Evolutionary conservation across 2,329 filamentous ascomycete species (phyloP), one percentile per base, ranked within the genome.

Genomic region (Botrytis elliptica): DNA sequence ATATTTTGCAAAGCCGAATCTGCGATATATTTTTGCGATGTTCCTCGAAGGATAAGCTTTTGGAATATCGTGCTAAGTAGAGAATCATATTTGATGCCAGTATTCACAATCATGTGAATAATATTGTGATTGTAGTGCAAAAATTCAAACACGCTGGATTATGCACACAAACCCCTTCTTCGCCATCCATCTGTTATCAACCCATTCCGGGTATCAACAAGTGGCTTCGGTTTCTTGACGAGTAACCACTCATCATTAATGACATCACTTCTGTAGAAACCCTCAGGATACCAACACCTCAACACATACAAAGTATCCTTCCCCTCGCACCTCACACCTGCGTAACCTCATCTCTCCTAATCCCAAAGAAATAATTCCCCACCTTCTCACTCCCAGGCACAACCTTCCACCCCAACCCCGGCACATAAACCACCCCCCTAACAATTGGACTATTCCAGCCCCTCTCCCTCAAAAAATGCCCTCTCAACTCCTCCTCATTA

Each of bases 291-390:
- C 25, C 63, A 66, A 42, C 18, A 22, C 60, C 22, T 18, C 12
- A 38, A 42, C 60, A 9, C 4, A 16, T 42, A 9, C 12, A 29
- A 57, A 57, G 14, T 9, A 18, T 57, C 52, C 9, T n/a, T 33
- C 6, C 52, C 52, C 7, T 33, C 52, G 12, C 36, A 62, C 5
- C 14, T 49, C 29, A 68, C 38, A 68, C 66, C 36, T 42, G 49
- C 2, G 38, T 68, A 57, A 70, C 40, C 60, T 74, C 70, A 75
- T 82, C 84, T 81, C 85, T 91, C 83, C 91, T 89, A 62, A 97
- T 90, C 14, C 89, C 96, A 82, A 98, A 97, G 83, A 99, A 98
- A 84, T 98, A 99, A 82, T 99, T 99, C 16, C 95, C 95, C 80
- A 93, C 89, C 80, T 89, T 90, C 84, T 98, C 95, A 79, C 94